These are phyloP conservation scores for Inosperma sp. DNA, from an alignment of 768 basidiomycete species.

Conservation along the genomic window DNA sequence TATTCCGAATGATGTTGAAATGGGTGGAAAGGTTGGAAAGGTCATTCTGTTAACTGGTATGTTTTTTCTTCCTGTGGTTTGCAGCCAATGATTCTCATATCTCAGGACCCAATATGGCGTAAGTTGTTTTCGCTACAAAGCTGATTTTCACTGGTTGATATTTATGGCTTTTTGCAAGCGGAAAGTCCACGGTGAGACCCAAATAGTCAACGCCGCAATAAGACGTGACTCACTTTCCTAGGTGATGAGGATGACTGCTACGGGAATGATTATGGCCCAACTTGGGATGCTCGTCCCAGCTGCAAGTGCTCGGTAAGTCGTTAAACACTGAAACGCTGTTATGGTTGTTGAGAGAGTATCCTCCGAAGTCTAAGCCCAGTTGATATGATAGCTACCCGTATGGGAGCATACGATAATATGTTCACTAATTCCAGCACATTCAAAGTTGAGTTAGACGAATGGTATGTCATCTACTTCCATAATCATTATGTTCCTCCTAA, in stretches of 20 bases:
- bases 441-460: conserved; percentile 98
- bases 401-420: conserved; percentile 99
- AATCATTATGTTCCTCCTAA: background rate
- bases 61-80: conserved; percentile 19
- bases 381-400: conserved; percentile 89
- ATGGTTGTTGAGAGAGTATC: conserved; percentile 7
- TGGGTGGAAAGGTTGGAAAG: conserved; percentile 72
- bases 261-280: conserved; percentile 92
- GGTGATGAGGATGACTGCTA: conserved; percentile 94
- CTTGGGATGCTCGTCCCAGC: conserved; percentile 96
- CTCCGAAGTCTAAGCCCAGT: conserved; percentile 71
- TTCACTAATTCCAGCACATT: conserved; percentile 93
- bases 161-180: conserved; percentile 20
- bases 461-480: conserved; percentile 41
- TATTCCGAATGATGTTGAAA: conserved; percentile 87
- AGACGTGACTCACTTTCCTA: conserved; percentile 22
- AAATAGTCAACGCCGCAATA: background rate
- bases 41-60: conserved; percentile 83
- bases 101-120: conserved; percentile 86
- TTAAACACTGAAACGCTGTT: background rate
- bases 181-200: conserved; percentile 36
- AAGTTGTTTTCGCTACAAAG: conserved; percentile 24
- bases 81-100: conserved; percentile 1
- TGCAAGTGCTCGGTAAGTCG: conserved; percentile 59
- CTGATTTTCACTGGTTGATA: background rate